These are phyloP conservation scores for Macrophomina phaseolina DNA, from an alignment of 2,329 filamentous ascomycete genomes.

Conservation along the genomic window DNA sequence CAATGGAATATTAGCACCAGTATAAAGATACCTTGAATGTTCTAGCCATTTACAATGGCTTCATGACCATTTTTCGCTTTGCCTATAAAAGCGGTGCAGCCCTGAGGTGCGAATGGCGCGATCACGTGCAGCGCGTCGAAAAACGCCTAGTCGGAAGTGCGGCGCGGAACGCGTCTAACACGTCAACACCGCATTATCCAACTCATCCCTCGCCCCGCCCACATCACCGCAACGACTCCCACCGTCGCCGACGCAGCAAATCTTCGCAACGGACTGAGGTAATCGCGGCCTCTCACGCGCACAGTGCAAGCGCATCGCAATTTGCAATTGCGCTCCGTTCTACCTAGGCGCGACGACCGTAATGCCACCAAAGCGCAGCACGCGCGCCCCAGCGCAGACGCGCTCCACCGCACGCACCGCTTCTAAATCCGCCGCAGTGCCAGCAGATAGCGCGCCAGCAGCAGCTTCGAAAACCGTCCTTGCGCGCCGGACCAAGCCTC, in stretches of 20 bases:
- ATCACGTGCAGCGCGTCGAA: slow-evolving; percentile 36
- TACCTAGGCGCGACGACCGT: not conserved
- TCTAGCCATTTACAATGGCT: no score
- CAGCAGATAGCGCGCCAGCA: not conserved
- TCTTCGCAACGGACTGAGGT: no score
- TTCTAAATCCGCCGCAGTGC: not conserved
- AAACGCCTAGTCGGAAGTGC: slow-evolving; percentile 27
- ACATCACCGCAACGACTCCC: not conserved
- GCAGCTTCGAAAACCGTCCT: not conserved
- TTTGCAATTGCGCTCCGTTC: no score
- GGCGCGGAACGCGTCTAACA: slow-evolving; percentile 7
- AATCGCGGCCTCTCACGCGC: no score
- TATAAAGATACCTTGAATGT: no score
- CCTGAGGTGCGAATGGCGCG: not conserved
- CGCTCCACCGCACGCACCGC: not conserved
- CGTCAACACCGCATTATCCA: slow-evolving; percentile 17
- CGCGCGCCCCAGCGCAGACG: slow-evolving; percentile 29
- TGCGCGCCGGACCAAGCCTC: not conserved
- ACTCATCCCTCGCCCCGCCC: not conserved
- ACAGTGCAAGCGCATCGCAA: no score
- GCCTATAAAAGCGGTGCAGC: no score
- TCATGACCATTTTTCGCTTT: no score
- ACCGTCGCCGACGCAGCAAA: no score
- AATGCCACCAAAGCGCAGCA: slow-evolving; percentile 28
- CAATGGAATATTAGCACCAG: no score